These are phyloP conservation scores for Yarrowia galli DNA, from an alignment of 1,139 yeast genomes.

Conservation along the genomic window DNA sequence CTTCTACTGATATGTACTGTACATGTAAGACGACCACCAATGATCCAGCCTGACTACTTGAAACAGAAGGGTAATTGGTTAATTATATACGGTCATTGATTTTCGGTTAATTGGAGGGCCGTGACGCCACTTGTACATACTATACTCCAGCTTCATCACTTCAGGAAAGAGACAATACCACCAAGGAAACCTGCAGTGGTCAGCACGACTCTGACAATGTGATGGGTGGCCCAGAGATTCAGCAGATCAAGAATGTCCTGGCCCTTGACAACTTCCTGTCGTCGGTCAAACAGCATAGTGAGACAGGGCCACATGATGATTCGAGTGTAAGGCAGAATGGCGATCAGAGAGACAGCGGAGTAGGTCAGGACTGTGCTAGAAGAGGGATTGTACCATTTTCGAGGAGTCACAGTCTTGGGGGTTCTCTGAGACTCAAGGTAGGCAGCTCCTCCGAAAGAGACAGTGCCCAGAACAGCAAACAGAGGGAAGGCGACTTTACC, in stretches of 20 bases:
- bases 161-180: neutral
- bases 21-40: no score
- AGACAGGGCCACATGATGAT: slow-evolving; percentile 17
- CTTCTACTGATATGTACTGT: no score
- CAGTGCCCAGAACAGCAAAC: neutral
- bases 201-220: neutral
- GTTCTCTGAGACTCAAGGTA: neutral
- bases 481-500: slow-evolving; percentile 16
- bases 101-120: no score
- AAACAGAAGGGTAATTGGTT: no score
- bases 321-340: slow-evolving; percentile 8
- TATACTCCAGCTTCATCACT: no score
- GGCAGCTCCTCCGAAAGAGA: neutral
- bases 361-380: neutral
- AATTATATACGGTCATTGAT: no score
- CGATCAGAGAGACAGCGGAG: slow-evolving; percentile 2
- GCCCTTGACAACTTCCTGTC: slow-evolving; percentile 10
- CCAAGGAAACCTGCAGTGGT: slow-evolving; percentile 4
- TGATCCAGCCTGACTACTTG: no score
- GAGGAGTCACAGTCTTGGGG: neutral
- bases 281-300: slow-evolving; percentile 14
- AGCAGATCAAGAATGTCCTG: slow-evolving; percentile 8
- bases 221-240: slow-evolving; percentile 17
- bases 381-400: slow-evolving; percentile 16
- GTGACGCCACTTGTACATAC: no score